These are phyloP conservation scores for Lactifluus rugatus DNA, from an alignment of 768 basidiomycete species.

Conservation along the genomic window DNA sequence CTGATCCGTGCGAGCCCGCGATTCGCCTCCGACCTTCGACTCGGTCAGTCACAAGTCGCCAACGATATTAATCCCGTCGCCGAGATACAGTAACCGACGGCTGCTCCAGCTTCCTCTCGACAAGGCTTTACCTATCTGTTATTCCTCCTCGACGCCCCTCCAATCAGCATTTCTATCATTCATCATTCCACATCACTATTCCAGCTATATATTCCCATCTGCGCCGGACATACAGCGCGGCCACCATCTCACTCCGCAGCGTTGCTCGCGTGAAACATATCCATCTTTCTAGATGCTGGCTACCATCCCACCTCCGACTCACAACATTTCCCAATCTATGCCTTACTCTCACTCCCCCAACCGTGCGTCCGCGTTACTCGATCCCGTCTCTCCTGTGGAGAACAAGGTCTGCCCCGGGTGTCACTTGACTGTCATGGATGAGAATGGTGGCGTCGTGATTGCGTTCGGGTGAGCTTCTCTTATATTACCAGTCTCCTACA, in stretches of 20 bases:
- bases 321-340: slow-evolving; percentile 9
- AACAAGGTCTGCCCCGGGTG: slow-evolving; percentile 75
- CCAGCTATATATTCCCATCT: background rate
- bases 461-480: slow-evolving; percentile 68
- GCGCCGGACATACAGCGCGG: background rate
- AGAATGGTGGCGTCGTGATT: slow-evolving; percentile 81
- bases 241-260: background rate
- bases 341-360: slow-evolving; percentile 6
- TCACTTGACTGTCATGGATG: slow-evolving; percentile 68
- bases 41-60: background rate
- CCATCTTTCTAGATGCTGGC: slow-evolving; percentile 7
- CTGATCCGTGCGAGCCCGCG: background rate
- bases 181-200: slow-evolving; percentile 1
- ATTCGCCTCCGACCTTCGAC: background rate
- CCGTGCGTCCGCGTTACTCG: slow-evolving; percentile 2
- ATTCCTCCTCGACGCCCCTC: background rate
- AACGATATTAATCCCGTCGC: background rate
- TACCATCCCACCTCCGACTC: slow-evolving; percentile 6
- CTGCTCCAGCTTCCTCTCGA: background rate
- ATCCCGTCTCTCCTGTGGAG: slow-evolving; percentile 25
- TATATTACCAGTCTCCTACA: background rate
- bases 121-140: background rate
- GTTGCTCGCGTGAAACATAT: background rate
- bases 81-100: background rate
- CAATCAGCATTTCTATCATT: background rate